Conservation (phyloP, 2,329 filamentous ascomycete species). For the Curvularia hawaiiensis region DNA sequence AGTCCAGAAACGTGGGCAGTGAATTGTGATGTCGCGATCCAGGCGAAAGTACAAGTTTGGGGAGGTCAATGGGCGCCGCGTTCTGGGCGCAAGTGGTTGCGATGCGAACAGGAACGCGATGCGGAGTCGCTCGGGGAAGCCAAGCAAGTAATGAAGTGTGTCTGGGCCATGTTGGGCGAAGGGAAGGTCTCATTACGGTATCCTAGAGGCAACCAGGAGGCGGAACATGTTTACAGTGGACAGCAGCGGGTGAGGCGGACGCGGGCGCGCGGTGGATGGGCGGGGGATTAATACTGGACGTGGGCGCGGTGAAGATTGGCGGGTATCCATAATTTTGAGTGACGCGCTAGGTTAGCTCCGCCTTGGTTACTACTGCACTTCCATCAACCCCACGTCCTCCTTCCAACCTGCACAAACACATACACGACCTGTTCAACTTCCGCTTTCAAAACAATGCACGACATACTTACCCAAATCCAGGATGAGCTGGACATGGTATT, state of each 20-base stretch:
- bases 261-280: conserved; percentile 2
- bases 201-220: background rate
- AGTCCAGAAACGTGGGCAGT: conserved; percentile 67
- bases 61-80: conserved; percentile 32
- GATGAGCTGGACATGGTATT: conserved; percentile 80
- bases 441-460: conserved; percentile 60
- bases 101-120: conserved; percentile 34
- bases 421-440: background rate
- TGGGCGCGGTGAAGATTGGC: conserved; percentile 2
- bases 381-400: conserved; percentile 9
- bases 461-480: conserved; percentile 82
- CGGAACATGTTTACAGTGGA: conserved; percentile 32
- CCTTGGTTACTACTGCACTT: conserved; percentile 16
- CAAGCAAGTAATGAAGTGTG: conserved; percentile 26
- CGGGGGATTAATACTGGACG: conserved; percentile 1
- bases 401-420: background rate
- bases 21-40: conserved; percentile 62
- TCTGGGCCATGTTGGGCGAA: conserved; percentile 31
- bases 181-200: conserved; percentile 36
- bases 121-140: conserved; percentile 30
- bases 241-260: background rate
- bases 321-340: conserved; percentile 2
- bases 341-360: conserved; percentile 28
- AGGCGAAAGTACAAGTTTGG: conserved; percentile 34
- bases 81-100: conserved; percentile 34